Conservation (phyloP, 495 filamentous ascomycete species). For the Trichocladium uniseriatum region DNA sequence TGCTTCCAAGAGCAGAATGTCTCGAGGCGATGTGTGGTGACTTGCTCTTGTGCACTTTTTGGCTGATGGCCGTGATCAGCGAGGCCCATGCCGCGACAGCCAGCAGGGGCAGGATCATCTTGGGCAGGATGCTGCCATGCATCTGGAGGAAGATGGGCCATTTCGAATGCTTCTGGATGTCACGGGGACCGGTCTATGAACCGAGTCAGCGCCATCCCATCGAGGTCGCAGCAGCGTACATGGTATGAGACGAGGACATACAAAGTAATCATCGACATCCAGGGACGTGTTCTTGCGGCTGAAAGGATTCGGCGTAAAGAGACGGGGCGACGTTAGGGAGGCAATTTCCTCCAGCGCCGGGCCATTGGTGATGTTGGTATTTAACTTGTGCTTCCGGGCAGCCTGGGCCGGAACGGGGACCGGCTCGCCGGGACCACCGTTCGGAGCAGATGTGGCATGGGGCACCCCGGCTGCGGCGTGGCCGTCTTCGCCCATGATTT, state of each 20-base stretch:
- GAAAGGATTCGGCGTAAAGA: slow-evolving; percentile 36
- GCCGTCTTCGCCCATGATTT: slow-evolving; percentile 10
- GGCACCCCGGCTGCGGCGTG: background rate
- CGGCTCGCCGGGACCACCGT: background rate
- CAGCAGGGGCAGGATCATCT: slow-evolving; percentile 66
- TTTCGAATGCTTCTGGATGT: slow-evolving; percentile 69
- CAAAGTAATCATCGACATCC: slow-evolving; percentile 48
- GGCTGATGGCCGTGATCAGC: slow-evolving; percentile 41
- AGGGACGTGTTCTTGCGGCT: slow-evolving; percentile 36
- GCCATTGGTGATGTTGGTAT: slow-evolving; percentile 1
- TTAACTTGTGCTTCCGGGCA: slow-evolving; percentile 1
- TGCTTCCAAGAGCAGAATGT: no score
- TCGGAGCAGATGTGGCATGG: slow-evolving; percentile 1
- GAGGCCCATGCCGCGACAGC: slow-evolving; percentile 62
- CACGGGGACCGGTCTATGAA: slow-evolving; percentile 49
- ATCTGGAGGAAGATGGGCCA: slow-evolving; percentile 71
- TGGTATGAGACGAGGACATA: slow-evolving; percentile 21
- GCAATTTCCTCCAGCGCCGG: slow-evolving; percentile 12
- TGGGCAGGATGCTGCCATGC: slow-evolving; percentile 71
- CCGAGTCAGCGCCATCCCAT: background rate
- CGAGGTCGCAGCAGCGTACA: background rate
- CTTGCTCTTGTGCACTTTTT: background rate
- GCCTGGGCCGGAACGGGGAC: no score
- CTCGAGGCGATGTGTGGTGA: no score
- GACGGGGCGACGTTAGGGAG: slow-evolving; percentile 27